Conservation (phyloP, 768 basidiomycete genomes). For the Boletus subparvulus region DNA sequence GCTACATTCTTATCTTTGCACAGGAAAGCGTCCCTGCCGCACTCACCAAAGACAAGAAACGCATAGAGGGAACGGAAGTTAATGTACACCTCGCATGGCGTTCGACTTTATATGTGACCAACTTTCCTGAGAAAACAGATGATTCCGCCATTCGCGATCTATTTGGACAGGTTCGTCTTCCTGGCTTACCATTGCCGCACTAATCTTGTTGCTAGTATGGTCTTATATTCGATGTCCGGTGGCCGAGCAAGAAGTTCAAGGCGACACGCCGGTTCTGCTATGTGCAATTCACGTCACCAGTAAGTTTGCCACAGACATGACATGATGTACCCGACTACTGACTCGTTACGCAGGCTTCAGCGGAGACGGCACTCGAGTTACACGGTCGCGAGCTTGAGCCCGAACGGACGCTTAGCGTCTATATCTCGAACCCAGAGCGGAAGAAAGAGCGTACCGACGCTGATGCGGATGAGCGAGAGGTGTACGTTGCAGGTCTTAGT, state of each 20-base stretch:
- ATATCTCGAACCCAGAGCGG: slow-evolving; percentile 86
- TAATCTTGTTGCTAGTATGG: slow-evolving; percentile 62
- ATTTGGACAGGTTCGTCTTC: slow-evolving; percentile 66
- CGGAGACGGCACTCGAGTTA: slow-evolving; percentile 75
- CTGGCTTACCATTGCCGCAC: neutral
- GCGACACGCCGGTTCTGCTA: slow-evolving; percentile 90
- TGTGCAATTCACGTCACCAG: slow-evolving; percentile 85
- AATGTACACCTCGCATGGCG: slow-evolving; percentile 90
- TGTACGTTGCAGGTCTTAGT: slow-evolving; percentile 87
- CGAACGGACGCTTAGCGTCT: slow-evolving; percentile 68
- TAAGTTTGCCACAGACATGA: slow-evolving; percentile 37
- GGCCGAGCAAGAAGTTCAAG: slow-evolving; percentile 98
- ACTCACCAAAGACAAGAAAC: slow-evolving; percentile 93
- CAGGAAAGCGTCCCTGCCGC: slow-evolving; percentile 84
- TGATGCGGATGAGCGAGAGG: slow-evolving; percentile 76
- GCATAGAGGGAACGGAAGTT: slow-evolving; percentile 71
- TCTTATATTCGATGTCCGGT: slow-evolving; percentile 88
- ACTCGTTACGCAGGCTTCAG: slow-evolving; percentile 48
- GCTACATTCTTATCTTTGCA: neutral
- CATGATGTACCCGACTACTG: neutral
- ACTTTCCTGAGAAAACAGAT: slow-evolving; percentile 85
- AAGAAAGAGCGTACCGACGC: slow-evolving; percentile 90
- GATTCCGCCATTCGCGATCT: slow-evolving; percentile 72
- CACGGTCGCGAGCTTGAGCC: slow-evolving; percentile 75
- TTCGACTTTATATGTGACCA: slow-evolving; percentile 93